Evolutionary conservation across 345 rosid genomes (phyloP).

Genomic region (Physaria fendleri): DNA sequence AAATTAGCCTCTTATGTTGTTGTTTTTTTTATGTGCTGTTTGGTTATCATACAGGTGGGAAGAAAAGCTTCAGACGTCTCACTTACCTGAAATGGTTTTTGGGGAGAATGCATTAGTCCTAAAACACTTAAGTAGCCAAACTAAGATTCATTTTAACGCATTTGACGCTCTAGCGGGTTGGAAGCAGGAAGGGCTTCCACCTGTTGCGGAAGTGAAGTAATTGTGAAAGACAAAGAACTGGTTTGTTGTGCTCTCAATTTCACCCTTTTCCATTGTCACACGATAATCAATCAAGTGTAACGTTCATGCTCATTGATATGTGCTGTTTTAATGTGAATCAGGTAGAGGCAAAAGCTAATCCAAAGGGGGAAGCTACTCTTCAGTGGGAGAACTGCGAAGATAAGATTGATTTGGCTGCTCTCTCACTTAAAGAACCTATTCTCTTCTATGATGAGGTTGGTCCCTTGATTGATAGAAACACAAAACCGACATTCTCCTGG

Average conservation of each 20-base stretch:
- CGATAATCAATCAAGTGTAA: background rate
- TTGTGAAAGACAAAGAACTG: conserved; percentile 40
- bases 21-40: no score
- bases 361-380: conserved; percentile 27
- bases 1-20: no score
- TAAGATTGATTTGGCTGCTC: conserved; percentile 62
- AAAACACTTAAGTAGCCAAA: conserved; percentile 47
- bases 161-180: conserved; percentile 83
- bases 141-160: conserved; percentile 69
- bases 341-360: conserved; percentile 16
- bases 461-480: background rate
- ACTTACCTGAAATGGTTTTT: conserved; percentile 89
- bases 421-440: conserved; percentile 86
- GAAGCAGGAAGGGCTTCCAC: conserved; percentile 80
- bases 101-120: conserved; percentile 71
- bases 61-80: conserved; percentile 65
- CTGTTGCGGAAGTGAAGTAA: conserved; percentile 76
- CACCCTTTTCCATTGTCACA: background rate
- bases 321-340: conserved; percentile 10
- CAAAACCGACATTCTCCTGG: background rate
- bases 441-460: conserved; percentile 94
- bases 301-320: background rate
- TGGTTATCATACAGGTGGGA: conserved; percentile 62
- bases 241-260: conserved; percentile 29
- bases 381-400: conserved; percentile 85